Evolutionary conservation across 345 rosid genomes (phyloP), one percentile per base, ranked within the genome.

Genomic region (Cardiospermum halicacabum): DNA sequence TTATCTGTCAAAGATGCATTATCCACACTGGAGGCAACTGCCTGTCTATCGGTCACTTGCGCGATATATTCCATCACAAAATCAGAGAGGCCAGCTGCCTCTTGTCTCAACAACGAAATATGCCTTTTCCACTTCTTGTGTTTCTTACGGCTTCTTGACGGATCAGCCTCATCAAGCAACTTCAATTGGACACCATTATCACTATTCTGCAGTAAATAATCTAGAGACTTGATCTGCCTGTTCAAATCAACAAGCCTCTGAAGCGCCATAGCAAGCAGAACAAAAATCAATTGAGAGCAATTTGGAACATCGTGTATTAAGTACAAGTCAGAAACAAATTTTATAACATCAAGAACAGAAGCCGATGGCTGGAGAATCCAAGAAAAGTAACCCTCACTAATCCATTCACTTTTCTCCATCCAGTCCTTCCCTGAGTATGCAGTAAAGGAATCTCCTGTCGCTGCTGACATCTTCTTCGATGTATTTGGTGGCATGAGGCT

Each of bases 231-330:
- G 56, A 85, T 80, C 74, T 75, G 77, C 81, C 88, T 85, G 69
- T 87, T 91, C 86, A 94, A 67, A 81, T 94, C 97, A 70, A 68
- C 84, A 69, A 91, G 91, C 77, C 96, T 85, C 81, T 89, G 97
- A 73, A 94, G 73, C 68, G 83, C 80, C 75, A 87, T 78, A 64
- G 74, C 75, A 56, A 79, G 83, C 67, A 91, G 73, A 65, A 77
- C 56, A 76, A 79, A 89, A 50, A 85, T 68, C 63, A 91, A 72
- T 64, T 77, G 70, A 72, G 72, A 83, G 72, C 80, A 84, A 68
- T 80, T 78, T 58, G 71, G 73, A 80, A 60, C 56, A 28, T 77
- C 68, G 53, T 73, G 82, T 59, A 74, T 71, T 47, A 81, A 70
- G 70, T 69, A 89, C 53, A 69, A 31, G 58, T 75, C 68, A 31